Base-by-base conservation (phyloP, 2,329 filamentous ascomycete genomes). In the Penicillium sp. region DNA sequence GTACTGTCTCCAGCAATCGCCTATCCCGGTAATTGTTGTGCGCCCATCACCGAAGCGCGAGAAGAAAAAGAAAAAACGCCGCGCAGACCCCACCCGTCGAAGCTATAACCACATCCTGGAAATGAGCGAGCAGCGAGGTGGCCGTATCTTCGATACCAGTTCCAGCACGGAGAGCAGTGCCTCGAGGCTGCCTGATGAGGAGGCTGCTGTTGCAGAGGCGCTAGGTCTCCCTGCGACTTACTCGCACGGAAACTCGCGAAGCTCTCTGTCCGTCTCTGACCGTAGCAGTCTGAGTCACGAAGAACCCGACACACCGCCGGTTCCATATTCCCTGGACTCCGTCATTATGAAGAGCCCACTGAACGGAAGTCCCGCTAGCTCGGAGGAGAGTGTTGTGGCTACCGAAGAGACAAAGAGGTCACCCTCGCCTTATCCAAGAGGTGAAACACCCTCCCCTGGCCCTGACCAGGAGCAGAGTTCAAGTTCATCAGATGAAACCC, bases 1-100 rank as follows among this genome's bases (percentile, higher is more conserved):
- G 72, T 97, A 96, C 76, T 96, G 93, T 69, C 82, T 96, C 13
- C 93, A 97, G 71, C 93, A 96, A 72, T 96, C 91, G 1, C 92
- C 93, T 0, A 91, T 97, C 1, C 93, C 93, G 1, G 93, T 96
- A 8, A 93, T 96, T 29, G 93, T 97, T 31, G 93, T 96, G 10
- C 86, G 93, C 4, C 92, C 93, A 35, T 90, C 89, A 31, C 89
- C 90, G 60, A 96, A 96, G 77, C 88, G 93, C 21, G 85, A 91
- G 70, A 95, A 95, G 77, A 96, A 96, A 78, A 96, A 95, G 76
- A 83, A 85, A 58, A 96, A 96, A 79, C 87, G 93, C 29, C 84
- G 87, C 50, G 87, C 89, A 53, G 91, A 96, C 66, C 88, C 91
- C 6, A 82, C 80, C 16, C 85, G 92, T 33, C 87, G 89, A 64